Base-by-base conservation (phyloP, 106 monocot species). In the Xerophyta viscosa region DNA sequence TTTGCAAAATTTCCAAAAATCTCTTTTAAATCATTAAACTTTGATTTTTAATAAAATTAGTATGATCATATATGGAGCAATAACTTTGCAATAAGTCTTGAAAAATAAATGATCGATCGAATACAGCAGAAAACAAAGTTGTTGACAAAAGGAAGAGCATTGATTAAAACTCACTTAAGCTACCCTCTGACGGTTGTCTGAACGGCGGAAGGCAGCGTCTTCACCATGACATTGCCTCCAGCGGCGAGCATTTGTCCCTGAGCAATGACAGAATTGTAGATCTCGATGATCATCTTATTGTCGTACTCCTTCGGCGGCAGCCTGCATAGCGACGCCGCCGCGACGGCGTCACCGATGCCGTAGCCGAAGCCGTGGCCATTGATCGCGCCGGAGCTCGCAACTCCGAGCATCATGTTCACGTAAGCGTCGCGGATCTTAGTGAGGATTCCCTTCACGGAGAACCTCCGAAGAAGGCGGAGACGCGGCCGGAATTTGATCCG, bases 341-440 rank as follows among this genome's bases (percentile, higher is more conserved):
- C 31, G 6, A 0, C 47, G 19, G 24, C 56, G 28, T 25, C 51
- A 39, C 39, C 3, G 15, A 39, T 15, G 8, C 60, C 62, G 60
- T 64, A 75, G 19, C 59, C 62, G 66, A 46, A 29, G 15, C 60
- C 63, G n/a, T 39, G 20, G 8, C 55, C 64, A 10, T 14, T 24
- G 10, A 24, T 37, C 17, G 68, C 60, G 23, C 57, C 39, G 51
- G 61, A 61, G 28, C 28, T 44, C 2, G 72, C 76, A 20, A 82
- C 52, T 18, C 54, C 36, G 20, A 82, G 33, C 82, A 82, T 82
- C 72, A 82, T 72, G 33, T 69, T 37, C 19, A 82, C 82, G 29
- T 82, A 82, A 6, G 48, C 82, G 73, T 82, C 82, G 0, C 82
- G 54, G 48, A 82, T 72, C 66, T 65, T 12, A 29, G 61, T 39